phyloP scores from a whole-genome alignment of 140 eudicot genomes.

The Senecio squalidus region DNA sequence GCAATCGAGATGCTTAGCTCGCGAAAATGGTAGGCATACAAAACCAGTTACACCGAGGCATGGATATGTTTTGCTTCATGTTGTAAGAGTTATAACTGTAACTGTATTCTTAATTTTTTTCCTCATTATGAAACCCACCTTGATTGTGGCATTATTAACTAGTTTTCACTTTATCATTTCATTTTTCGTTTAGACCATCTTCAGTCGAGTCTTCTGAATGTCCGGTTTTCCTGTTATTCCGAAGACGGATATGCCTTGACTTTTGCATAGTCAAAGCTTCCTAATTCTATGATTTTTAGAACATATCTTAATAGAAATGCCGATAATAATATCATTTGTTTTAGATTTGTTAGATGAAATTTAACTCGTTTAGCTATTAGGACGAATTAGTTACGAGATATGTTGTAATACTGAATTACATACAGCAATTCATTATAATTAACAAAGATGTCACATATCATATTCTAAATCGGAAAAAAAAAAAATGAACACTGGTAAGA shows the following conservation, averaged over 20 bases:
- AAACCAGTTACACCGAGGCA: not conserved
- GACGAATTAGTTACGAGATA: not conserved
- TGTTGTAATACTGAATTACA: conserved; percentile 8
- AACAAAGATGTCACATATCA: conserved; percentile 6
- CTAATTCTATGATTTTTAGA: not conserved
- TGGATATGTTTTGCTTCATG: not conserved
- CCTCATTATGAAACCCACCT: not conserved
- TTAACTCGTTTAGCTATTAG: not conserved
- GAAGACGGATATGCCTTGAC: not conserved
- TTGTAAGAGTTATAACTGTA: not conserved
- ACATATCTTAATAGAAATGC: not conserved
- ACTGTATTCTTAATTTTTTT: not conserved
- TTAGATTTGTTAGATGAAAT: not conserved
- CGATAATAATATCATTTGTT: too few relatives aligned
- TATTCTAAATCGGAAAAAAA: not conserved
- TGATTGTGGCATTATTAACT: not conserved
- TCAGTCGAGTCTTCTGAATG: not conserved
- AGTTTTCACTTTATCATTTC: not conserved
- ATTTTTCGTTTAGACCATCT: not conserved
- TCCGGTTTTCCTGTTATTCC: not conserved
- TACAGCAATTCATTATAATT: conserved; percentile 18
- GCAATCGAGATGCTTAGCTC: not conserved
- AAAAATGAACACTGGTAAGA: not conserved
- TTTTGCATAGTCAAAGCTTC: not conserved
- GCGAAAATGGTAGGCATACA: not conserved